Evolutionary conservation across 1,284 basidiomycete species (phyloP).

Genomic region (Cystobasidium slooffiae): DNA sequence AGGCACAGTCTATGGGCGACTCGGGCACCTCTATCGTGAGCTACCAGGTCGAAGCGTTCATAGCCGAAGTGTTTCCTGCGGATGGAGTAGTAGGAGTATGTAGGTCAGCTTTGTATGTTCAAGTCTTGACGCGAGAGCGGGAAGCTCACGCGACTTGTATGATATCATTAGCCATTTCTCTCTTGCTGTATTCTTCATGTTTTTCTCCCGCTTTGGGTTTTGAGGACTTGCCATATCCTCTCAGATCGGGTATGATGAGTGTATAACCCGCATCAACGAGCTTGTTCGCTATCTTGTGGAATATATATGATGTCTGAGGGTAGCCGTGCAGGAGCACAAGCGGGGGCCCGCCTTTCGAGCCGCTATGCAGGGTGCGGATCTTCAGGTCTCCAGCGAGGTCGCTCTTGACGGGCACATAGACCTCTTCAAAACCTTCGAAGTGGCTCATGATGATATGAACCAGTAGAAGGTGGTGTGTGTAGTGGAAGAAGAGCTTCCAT

Average conservation of each 20-base stretch:
- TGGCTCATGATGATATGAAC: constrained; percentile 17
- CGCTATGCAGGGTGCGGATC: constrained; percentile 46
- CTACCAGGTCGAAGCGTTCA: constrained; percentile 54
- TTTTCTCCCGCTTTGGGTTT: constrained; percentile 51
- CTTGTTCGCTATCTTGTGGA: constrained; percentile 54
- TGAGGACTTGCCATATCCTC: constrained; percentile 54
- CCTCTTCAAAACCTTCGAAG: constrained; percentile 27
- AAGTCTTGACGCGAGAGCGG: not conserved
- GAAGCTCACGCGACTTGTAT: constrained; percentile 56
- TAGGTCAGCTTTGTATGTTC: constrained; percentile 49
- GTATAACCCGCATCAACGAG: constrained; percentile 55
- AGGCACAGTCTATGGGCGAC: constrained; percentile 58
- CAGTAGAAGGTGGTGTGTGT: not conserved
- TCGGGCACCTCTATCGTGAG: constrained; percentile 59
- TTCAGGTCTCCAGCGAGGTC: constrained; percentile 16
- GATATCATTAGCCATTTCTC: constrained; percentile 58
- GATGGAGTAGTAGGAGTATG: not conserved
- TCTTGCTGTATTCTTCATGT: constrained; percentile 57
- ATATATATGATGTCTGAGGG: constrained; percentile 57
- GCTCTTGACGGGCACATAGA: constrained; percentile 33
- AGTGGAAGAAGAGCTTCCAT: not conserved
- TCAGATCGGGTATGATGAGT: constrained; percentile 56
- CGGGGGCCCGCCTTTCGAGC: constrained; percentile 47
- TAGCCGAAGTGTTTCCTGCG: constrained; percentile 51
- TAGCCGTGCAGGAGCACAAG: constrained; percentile 57